These are phyloP conservation scores for Phascolomyces articulosus DNA, from an alignment of 371 early-diverging fungal species.

Conservation along the genomic window DNA sequence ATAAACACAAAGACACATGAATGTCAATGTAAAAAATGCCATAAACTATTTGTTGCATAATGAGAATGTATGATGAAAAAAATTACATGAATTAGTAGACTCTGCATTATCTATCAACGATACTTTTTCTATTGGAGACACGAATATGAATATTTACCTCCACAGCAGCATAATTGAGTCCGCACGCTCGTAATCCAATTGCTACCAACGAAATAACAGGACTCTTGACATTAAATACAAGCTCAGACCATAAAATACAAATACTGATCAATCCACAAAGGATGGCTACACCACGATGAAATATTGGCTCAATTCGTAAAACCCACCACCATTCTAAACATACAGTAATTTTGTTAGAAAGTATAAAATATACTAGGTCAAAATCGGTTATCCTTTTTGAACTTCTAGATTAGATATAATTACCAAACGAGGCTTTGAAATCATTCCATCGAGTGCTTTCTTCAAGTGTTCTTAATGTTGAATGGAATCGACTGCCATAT, in stretches of 20 bases:
- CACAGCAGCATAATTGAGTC: constrained; percentile 57
- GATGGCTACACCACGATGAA: constrained; percentile 60
- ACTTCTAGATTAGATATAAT: no score
- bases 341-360: no score
- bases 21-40: constrained; percentile 77
- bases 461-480: constrained; percentile 39
- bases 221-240: constrained; percentile 73
- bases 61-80: no score
- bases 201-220: constrained; percentile 66
- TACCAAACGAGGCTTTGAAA: constrained; percentile 19
- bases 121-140: no score
- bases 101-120: no score
- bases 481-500: constrained; percentile 46
- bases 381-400: no score
- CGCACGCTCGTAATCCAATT: constrained; percentile 42
- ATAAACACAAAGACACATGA: constrained; percentile 93
- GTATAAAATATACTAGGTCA: no score
- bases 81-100: no score
- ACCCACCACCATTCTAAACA: constrained; percentile 92
- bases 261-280: constrained; percentile 66
- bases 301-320: constrained; percentile 67
- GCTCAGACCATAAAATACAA: constrained; percentile 90
- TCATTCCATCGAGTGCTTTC: constrained; percentile 17
- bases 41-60: no score
- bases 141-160: constrained; percentile 62